A percentile compares a stretch with the other conserved stretches of the same genome.
phyloP scores from a whole-genome alignment of 345 rosid species.

The Toxicodendron radicans region DNA sequence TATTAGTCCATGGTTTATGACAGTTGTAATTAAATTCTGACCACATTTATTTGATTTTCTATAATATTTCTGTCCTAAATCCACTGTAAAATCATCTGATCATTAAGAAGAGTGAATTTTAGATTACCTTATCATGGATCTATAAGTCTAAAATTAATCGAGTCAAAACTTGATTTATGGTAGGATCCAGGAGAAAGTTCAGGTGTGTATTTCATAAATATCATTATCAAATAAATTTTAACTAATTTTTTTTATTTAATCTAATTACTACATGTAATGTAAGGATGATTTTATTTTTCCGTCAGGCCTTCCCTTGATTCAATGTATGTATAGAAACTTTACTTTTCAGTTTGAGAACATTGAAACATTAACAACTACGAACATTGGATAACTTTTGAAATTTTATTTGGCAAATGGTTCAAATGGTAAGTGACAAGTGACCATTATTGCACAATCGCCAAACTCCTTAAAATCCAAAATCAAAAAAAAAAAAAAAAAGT shows the following conservation, averaged over 20 bases:
- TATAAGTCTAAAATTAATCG: background rate
- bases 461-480: background rate
- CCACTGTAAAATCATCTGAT: background rate
- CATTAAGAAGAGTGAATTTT: background rate
- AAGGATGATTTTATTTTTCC: background rate
- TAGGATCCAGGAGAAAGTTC: background rate
- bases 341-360: background rate
- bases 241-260: no score
- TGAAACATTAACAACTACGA: background rate
- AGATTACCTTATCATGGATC: no score
- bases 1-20: no score
- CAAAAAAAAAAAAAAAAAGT: background rate
- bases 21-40: background rate
- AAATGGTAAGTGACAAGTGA: background rate
- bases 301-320: background rate
- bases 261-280: no score
- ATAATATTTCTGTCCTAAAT: background rate
- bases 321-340: background rate
- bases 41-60: background rate
- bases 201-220: no score
- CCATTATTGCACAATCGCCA: background rate
- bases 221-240: no score
- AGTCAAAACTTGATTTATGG: background rate
- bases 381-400: background rate
- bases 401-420: background rate